phyloP scores from a whole-genome alignment of 306 rosid genomes.

The Psophocarpus tetragonolobus region DNA sequence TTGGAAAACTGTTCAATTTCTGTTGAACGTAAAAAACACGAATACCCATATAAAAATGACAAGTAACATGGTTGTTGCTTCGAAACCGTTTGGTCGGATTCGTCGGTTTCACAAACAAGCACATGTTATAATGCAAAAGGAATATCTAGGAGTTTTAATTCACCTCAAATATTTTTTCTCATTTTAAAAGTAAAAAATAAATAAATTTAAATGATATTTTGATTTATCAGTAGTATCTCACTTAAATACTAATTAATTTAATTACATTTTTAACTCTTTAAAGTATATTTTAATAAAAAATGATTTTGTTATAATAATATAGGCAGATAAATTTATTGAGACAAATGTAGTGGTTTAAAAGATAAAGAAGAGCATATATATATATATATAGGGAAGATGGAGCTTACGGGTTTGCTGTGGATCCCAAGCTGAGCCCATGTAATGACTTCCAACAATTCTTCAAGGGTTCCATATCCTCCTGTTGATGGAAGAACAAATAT shows the following conservation, averaged over 20 bases:
- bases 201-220: too few species aligned
- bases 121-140: neutral
- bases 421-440: conserved; percentile 99
- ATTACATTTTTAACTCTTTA: neutral
- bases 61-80: too few species aligned
- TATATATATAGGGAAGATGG: too few species aligned
- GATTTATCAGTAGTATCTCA: neutral
- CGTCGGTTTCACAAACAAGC: too few species aligned
- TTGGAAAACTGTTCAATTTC: too few species aligned
- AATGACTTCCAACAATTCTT: conserved; percentile 95
- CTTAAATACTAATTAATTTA: neutral
- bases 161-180: neutral
- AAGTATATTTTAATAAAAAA: neutral
- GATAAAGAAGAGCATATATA: too few species aligned
- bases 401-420: conserved; percentile 91
- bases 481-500: neutral
- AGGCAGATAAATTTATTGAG: too few species aligned
- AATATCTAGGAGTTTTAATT: neutral
- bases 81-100: too few species aligned
- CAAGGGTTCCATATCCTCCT: conserved; percentile 99
- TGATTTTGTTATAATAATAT: neutral
- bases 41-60: too few species aligned
- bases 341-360: neutral
- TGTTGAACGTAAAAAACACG: too few species aligned
- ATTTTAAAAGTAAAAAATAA: too few species aligned